phyloP scores from a whole-genome alignment of 2,329 filamentous ascomycete species.

The Epichloe brachyelytri region DNA sequence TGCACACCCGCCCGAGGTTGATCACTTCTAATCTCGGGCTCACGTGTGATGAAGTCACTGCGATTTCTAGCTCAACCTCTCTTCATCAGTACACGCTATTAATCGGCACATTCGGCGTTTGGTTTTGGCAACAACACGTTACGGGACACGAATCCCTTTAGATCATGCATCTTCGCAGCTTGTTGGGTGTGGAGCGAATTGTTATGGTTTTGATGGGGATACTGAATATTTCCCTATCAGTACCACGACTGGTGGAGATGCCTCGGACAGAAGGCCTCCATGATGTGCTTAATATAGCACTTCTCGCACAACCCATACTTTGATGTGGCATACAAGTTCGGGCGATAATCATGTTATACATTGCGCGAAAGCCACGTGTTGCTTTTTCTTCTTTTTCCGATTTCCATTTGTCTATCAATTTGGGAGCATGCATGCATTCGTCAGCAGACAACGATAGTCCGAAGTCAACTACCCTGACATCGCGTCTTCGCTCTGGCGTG shows the following conservation, averaged over 20 bases:
- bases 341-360: background rate
- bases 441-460: background rate
- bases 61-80: background rate
- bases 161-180: background rate
- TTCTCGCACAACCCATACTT: background rate
- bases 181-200: background rate
- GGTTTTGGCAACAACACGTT: slow-evolving; percentile 3
- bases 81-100: slow-evolving; percentile 16
- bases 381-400: background rate
- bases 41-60: background rate
- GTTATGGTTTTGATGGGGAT: background rate
- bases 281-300: background rate
- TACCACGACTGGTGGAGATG: background rate
- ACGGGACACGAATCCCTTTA: background rate
- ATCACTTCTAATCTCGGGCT: background rate
- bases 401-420: slow-evolving; percentile 1
- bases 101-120: slow-evolving; percentile 22
- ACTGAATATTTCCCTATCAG: background rate
- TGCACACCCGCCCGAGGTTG: background rate
- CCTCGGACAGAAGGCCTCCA: background rate
- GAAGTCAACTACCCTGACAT: background rate
- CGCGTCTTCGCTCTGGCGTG: background rate
- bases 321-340: background rate
- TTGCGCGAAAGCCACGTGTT: background rate
- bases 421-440: background rate